These are phyloP conservation scores for Avena eriantha DNA, from an alignment of 176 grass and related monocot species.

Conservation along the genomic window DNA sequence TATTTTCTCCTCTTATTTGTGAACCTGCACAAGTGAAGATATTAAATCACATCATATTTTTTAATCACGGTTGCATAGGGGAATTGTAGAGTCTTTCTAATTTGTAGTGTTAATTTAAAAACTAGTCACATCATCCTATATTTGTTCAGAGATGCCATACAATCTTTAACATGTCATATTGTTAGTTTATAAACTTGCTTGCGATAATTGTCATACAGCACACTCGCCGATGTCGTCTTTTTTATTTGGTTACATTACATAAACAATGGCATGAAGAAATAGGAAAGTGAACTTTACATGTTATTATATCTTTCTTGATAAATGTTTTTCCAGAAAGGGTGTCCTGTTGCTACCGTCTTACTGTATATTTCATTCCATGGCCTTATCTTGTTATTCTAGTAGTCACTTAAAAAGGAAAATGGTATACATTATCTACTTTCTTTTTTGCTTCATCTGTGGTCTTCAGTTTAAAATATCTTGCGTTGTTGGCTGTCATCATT, in stretches of 20 bases:
- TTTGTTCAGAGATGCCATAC: slow-evolving; percentile 6
- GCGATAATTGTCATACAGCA: background rate
- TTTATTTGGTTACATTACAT: slow-evolving; percentile 10
- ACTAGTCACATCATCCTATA: background rate
- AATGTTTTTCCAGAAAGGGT: background rate
- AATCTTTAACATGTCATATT: background rate
- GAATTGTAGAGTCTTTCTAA: slow-evolving; percentile 7
- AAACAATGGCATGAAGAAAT: background rate
- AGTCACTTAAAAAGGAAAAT: background rate
- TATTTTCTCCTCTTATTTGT: background rate
- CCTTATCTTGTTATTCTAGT: background rate
- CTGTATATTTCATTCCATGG: slow-evolving; percentile 17
- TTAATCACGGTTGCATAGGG: slow-evolving; percentile 1
- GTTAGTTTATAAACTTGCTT: background rate
- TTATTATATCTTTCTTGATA: slow-evolving; percentile 23
- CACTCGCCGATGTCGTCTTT: background rate
- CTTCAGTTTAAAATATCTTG: slow-evolving; percentile 37
- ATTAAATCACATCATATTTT: background rate
- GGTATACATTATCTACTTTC: background rate
- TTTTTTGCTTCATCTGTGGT: slow-evolving; percentile 32
- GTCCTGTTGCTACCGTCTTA: background rate
- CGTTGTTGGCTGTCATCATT: slow-evolving; percentile 36
- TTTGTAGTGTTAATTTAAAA: slow-evolving; percentile 2
- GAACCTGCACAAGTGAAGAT: slow-evolving; percentile 11
- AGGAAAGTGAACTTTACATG: background rate